These are phyloP conservation scores for Diaporthe vaccinii DNA, from an alignment of 2,329 filamentous ascomycete genomes.

Conservation along the genomic window DNA sequence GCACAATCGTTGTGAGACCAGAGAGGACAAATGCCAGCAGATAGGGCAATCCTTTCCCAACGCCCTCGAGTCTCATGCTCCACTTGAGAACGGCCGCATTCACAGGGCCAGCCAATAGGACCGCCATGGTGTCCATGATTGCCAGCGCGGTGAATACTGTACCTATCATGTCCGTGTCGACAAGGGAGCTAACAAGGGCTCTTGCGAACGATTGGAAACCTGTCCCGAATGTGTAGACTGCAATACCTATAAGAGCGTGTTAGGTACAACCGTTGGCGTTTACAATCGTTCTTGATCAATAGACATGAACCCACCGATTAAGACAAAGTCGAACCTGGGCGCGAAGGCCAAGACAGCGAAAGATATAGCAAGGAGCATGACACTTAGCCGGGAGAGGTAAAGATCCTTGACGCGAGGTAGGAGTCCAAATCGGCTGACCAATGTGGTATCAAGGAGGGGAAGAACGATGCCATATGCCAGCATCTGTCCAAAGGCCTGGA, in stretches of 20 bases:
- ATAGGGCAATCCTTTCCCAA: background rate
- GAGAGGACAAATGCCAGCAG: background rate
- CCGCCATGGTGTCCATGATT: slow-evolving; percentile 9
- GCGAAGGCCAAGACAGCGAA: background rate
- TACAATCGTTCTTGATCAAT: background rate
- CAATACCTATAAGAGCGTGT: background rate
- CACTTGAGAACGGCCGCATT: background rate
- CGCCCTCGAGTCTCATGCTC: background rate
- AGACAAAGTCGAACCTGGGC: background rate
- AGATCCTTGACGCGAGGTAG: slow-evolving; percentile 7
- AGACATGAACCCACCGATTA: background rate
- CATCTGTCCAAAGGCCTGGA: slow-evolving; percentile 16
- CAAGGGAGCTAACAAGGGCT: slow-evolving; percentile 3
- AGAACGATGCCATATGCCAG: slow-evolving; percentile 5
- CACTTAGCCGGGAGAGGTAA: background rate
- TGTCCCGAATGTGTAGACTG: background rate
- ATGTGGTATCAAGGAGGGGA: slow-evolving; percentile 10
- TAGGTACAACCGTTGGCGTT: background rate
- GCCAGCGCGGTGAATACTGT: slow-evolving; percentile 13
- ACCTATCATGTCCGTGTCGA: slow-evolving; percentile 12
- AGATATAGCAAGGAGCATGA: background rate
- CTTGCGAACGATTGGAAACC: slow-evolving; percentile 1
- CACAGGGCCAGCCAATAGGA: background rate
- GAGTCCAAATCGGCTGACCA: background rate
- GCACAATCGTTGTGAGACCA: background rate